phyloP scores from a whole-genome alignment of 768 basidiomycete genomes.

The Pseudohyphozyma bogoriensis region DNA sequence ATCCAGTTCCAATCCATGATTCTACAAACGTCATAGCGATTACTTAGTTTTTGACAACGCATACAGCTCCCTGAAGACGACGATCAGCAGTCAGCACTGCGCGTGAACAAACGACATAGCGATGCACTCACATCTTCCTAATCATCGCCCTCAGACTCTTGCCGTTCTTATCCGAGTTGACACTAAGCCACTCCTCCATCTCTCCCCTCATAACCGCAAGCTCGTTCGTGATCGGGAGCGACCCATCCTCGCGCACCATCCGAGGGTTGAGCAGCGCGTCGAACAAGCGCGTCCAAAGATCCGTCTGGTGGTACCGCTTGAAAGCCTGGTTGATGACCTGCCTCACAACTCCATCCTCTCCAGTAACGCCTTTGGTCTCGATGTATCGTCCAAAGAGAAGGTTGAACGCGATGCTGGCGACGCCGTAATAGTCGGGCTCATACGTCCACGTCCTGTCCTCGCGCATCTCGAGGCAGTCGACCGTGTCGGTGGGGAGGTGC shows the following conservation, averaged over 20 bases:
- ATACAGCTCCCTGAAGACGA: too few relatives aligned
- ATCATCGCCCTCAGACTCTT: constrained; percentile 39
- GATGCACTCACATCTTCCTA: constrained; percentile 36
- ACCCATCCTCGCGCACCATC: constrained; percentile 48
- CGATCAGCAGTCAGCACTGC: not conserved
- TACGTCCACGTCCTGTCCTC: constrained; percentile 79
- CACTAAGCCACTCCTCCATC: constrained; percentile 80
- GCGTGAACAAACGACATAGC: not conserved
- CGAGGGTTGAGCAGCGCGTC: constrained; percentile 76
- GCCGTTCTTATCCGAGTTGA: constrained; percentile 64
- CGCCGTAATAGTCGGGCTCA: constrained; percentile 93
- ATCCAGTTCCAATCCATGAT: too few relatives aligned
- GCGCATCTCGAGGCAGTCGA: constrained; percentile 85
- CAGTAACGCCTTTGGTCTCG: constrained; percentile 48
- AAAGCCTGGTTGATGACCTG: constrained; percentile 66
- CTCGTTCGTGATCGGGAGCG: constrained; percentile 63
- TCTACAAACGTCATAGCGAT: not conserved
- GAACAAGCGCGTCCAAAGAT: constrained; percentile 74
- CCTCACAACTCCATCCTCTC: constrained; percentile 31
- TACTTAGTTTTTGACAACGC: not conserved
- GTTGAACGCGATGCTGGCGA: constrained; percentile 86
- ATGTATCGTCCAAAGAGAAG: constrained; percentile 97
- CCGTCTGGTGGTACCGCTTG: constrained; percentile 90
- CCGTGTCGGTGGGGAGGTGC: constrained; percentile 79
- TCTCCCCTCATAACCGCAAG: constrained; percentile 55